These are phyloP conservation scores for Lindgomyces ingoldianus DNA, from an alignment of 495 filamentous ascomycete genomes.

Conservation along the genomic window DNA sequence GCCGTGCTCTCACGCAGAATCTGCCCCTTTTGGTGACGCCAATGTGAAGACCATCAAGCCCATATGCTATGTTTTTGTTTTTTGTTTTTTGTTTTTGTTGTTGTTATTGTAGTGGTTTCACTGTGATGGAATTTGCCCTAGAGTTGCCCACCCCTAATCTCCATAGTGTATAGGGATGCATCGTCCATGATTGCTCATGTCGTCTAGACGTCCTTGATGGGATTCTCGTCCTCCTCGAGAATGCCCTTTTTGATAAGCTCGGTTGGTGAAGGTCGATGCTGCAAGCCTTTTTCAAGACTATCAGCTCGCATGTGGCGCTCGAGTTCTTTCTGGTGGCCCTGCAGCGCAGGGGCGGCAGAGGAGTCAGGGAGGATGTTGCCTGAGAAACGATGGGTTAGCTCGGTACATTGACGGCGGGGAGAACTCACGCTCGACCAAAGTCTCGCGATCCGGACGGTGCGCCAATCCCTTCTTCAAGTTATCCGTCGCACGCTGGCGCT, in stretches of 20 bases:
- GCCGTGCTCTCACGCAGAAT: neutral
- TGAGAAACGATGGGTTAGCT: constrained; percentile 32
- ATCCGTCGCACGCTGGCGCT: constrained; percentile 64
- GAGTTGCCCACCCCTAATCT: too few relatives aligned
- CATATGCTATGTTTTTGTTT: constrained; percentile 1
- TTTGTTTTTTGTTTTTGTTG: neutral
- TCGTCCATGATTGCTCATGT: too few relatives aligned
- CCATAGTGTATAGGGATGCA: too few relatives aligned
- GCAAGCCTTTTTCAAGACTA: constrained; percentile 78
- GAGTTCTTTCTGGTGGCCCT: constrained; percentile 76
- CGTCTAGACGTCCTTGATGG: constrained; percentile 22
- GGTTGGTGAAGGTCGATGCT: constrained; percentile 71
- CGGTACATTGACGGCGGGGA: neutral
- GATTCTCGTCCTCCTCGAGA: constrained; percentile 40
- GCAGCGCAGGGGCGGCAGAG: constrained; percentile 70
- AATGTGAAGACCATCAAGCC: neutral
- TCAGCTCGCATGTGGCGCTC: constrained; percentile 83
- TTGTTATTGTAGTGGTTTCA: too few relatives aligned
- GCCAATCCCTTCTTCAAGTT: constrained; percentile 67
- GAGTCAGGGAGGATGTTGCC: constrained; percentile 83
- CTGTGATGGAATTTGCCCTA: too few relatives aligned
- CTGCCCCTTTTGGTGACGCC: neutral
- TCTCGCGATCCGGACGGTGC: constrained; percentile 63
- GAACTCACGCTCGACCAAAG: constrained; percentile 70
- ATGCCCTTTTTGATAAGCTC: constrained; percentile 77